Percentiles rank a stretch among this genome's conserved stretches.
These are phyloP conservation scores for Mucor plumbeus DNA, from an alignment of 371 early-diverging fungal genomes.

Conservation along the genomic window DNA sequence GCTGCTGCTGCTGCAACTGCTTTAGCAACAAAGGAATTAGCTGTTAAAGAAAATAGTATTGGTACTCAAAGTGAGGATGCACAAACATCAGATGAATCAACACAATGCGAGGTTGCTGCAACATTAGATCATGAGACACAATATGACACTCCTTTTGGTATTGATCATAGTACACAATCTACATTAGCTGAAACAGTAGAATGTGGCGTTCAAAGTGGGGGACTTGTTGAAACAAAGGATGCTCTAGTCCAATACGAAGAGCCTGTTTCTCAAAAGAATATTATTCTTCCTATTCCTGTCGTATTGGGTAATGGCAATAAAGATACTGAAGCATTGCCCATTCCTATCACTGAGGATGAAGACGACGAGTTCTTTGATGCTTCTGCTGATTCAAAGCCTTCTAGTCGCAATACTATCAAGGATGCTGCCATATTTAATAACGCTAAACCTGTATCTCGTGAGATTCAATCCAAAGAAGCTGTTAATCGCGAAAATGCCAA, in stretches of 20 bases:
- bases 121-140: constrained; percentile 17
- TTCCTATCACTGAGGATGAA: constrained; percentile 12
- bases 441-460: constrained; percentile 4
- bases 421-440: constrained; percentile 12
- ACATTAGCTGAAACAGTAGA: constrained; percentile 11
- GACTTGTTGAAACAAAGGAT: constrained; percentile 14
- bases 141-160: constrained; percentile 14
- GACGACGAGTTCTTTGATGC: constrained; percentile 30
- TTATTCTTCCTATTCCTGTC: neutral
- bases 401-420: constrained; percentile 16
- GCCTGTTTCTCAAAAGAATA: neutral
- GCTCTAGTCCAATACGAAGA: constrained; percentile 21
- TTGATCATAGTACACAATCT: constrained; percentile 19
- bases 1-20: neutral
- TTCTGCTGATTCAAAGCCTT: constrained; percentile 20
- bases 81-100: neutral
- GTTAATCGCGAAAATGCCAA: neutral
- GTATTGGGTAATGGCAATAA: neutral
- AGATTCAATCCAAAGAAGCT: neutral
- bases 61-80: constrained; percentile 18
- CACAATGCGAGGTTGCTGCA: neutral
- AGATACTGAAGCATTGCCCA: no score
- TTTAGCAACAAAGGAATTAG: neutral
- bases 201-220: constrained; percentile 22
- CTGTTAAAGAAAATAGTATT: neutral